Conservation (phyloP, 306 rosid species). For the Comarum palustre region DNA sequence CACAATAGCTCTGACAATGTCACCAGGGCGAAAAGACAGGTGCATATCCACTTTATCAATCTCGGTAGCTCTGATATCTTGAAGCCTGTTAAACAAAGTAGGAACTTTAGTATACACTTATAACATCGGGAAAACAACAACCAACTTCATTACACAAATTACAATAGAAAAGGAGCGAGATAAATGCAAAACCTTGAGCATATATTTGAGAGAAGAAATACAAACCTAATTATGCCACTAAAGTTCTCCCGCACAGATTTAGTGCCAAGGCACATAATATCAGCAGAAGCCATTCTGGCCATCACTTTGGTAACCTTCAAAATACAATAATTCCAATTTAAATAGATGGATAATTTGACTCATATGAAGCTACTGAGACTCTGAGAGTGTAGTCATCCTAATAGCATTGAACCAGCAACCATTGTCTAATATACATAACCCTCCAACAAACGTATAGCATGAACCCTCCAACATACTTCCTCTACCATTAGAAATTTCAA, state of each 20-base stretch:
- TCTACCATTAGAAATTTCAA: background rate
- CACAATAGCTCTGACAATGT: conserved; percentile 73
- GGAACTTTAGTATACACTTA: background rate
- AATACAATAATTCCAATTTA: background rate
- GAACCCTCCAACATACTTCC: background rate
- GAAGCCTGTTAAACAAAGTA: conserved; percentile 60
- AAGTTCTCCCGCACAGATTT: conserved; percentile 77
- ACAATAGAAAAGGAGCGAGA: background rate
- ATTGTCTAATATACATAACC: background rate
- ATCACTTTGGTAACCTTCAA: conserved; percentile 76
- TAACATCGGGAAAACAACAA: background rate
- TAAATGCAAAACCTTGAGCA: background rate
- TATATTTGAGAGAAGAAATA: background rate
- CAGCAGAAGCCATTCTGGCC: conserved; percentile 66
- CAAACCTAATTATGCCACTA: conserved; percentile 71
- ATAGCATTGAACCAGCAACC: background rate
- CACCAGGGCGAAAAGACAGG: conserved; percentile 67
- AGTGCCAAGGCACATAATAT: conserved; percentile 85
- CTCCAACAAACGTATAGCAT: background rate
- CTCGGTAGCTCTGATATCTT: conserved; percentile 92
- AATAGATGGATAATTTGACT: background rate
- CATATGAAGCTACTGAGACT: background rate
- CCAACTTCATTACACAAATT: conserved; percentile 6
- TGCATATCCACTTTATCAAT: conserved; percentile 95
- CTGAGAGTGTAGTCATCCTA: background rate